Evolutionary conservation across 148 eudicot species (phyloP).

Genomic region (Diospyros kaki): DNA sequence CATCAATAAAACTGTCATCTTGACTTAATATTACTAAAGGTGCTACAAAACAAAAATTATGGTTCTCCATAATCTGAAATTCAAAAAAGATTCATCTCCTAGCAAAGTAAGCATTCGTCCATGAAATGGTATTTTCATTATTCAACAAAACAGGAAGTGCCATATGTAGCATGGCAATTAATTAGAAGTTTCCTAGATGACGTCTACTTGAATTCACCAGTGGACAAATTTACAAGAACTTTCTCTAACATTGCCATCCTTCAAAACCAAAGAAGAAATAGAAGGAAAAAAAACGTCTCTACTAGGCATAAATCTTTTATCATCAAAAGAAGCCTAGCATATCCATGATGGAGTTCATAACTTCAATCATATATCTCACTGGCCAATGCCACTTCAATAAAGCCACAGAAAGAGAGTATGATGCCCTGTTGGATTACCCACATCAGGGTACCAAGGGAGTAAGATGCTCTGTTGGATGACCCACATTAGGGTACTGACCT

Average conservation of each 20-base stretch:
- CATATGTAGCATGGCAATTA: background rate
- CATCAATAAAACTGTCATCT: background rate
- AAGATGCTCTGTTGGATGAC: background rate
- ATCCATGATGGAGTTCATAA: background rate
- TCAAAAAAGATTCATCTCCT: background rate
- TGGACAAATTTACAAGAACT: background rate
- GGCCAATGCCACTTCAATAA: too few species aligned
- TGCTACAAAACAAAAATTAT: background rate
- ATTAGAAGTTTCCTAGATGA: background rate
- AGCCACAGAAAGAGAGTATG: too few species aligned
- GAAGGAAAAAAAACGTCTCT: background rate
- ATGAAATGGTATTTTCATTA: background rate
- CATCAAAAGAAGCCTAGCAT: background rate
- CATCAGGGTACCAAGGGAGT: background rate
- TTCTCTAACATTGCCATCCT: background rate
- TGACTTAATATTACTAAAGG: background rate
- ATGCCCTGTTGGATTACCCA: too few species aligned
- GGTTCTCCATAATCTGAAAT: background rate
- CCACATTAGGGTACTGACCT: background rate
- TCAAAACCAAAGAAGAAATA: background rate
- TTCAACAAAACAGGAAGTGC: background rate
- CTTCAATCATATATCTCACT: background rate
- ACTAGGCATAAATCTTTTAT: background rate
- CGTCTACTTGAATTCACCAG: background rate
- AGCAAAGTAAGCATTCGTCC: too few species aligned